phyloP scores from a whole-genome alignment of 202 grass and related monocot genomes.

The Panicum hallii region DNA sequence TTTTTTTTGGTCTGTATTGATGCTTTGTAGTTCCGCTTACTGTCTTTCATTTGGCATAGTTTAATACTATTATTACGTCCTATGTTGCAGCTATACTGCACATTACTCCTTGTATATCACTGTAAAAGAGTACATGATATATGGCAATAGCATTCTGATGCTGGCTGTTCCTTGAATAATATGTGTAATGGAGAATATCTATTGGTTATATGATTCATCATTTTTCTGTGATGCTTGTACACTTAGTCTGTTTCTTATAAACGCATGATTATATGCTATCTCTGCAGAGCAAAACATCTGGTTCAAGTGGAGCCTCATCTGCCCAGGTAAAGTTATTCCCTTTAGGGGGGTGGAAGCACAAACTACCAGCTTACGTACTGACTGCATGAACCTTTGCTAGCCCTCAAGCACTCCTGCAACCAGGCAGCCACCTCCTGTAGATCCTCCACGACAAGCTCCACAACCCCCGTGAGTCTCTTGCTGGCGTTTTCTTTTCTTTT shows the following conservation, averaged over 20 bases:
- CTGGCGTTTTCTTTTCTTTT: background rate
- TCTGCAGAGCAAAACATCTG: conserved; percentile 78
- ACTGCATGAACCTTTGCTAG: conserved; percentile 57
- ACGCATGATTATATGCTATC: conserved; percentile 3
- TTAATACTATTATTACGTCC: conserved; percentile 2
- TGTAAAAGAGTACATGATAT: conserved; percentile 21
- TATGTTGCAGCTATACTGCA: conserved; percentile 8
- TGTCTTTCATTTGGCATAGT: background rate
- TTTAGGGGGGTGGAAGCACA: conserved; percentile 18
- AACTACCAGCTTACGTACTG: conserved; percentile 33
- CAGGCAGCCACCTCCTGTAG: conserved; percentile 53
- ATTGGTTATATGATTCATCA: conserved; percentile 1
- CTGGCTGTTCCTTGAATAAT: conserved; percentile 15
- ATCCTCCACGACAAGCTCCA: conserved; percentile 54
- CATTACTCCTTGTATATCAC: conserved; percentile 12
- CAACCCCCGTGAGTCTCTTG: conserved; percentile 61
- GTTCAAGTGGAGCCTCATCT: conserved; percentile 69
- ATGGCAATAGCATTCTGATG: background rate
- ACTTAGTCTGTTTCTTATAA: conserved; percentile 21
- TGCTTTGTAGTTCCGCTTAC: background rate
- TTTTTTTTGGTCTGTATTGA: conserved; percentile 23
- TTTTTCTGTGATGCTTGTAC: conserved; percentile 22
- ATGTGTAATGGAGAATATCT: background rate
- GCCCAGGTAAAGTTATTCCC: conserved; percentile 63
- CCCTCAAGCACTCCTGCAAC: conserved; percentile 54